These are phyloP conservation scores for Leccinum insolens DNA, from an alignment of 1,284 basidiomycete species.

Conservation along the genomic window DNA sequence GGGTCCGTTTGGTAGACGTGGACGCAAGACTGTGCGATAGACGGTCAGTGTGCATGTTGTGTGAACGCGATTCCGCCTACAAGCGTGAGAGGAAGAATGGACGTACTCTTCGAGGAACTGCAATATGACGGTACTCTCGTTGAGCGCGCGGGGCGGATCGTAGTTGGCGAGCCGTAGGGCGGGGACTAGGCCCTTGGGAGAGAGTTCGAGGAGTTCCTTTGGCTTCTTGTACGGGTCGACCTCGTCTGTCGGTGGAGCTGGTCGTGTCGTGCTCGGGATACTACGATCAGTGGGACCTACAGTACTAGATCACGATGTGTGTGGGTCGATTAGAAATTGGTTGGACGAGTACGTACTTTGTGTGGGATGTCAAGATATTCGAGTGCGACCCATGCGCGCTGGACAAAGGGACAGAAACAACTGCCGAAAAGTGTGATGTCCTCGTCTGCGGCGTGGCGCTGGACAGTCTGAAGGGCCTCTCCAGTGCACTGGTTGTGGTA, in stretches of 20 bases:
- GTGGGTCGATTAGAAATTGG: not conserved
- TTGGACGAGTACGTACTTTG: constrained; percentile 23
- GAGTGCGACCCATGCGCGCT: constrained; percentile 45
- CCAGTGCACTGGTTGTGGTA: constrained; percentile 41
- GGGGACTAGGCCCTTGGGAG: constrained; percentile 80
- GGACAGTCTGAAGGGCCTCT: constrained; percentile 41
- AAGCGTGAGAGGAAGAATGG: no score
- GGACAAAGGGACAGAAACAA: constrained; percentile 52
- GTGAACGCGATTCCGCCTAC: not conserved
- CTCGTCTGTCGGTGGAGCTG: constrained; percentile 50
- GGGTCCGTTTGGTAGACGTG: constrained; percentile 46
- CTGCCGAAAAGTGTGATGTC: constrained; percentile 41
- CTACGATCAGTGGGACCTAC: constrained; percentile 26
- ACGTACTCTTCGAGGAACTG: constrained; percentile 73
- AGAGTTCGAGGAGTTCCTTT: constrained; percentile 73
- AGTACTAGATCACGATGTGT: constrained; percentile 33
- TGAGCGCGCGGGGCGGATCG: constrained; percentile 56
- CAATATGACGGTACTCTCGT: constrained; percentile 74
- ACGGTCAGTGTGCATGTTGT: not conserved
- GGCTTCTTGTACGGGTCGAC: constrained; percentile 86
- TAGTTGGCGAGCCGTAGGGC: constrained; percentile 60
- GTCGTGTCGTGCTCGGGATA: not conserved
- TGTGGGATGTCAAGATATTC: constrained; percentile 43
- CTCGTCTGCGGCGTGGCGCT: constrained; percentile 25
- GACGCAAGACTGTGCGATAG: constrained; percentile 45